Conservation (phyloP, 805 yeast species). For the Barnettozyma wickerhamii region DNA sequence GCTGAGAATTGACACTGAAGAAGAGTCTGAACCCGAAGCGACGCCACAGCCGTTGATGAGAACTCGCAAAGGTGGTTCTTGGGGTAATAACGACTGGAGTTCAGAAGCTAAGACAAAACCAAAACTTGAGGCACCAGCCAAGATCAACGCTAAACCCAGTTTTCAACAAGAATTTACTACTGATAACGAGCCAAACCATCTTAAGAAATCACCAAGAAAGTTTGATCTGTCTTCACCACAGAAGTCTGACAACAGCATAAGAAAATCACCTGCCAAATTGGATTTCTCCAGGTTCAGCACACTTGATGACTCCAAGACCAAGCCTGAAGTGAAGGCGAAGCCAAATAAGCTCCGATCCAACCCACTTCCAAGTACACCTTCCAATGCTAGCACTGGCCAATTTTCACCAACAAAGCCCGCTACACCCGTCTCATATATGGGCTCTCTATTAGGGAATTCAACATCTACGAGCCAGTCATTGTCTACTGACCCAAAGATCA, state of each 20-base stretch:
- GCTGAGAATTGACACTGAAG: not conserved
- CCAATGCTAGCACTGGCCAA: no score
- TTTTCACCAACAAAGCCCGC: no score
- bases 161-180: not conserved
- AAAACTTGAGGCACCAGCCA: slow-evolving; percentile 4
- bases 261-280: slow-evolving; percentile 19
- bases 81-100: slow-evolving; percentile 5
- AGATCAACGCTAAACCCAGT: not conserved
- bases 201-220: slow-evolving; percentile 15
- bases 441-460: no score
- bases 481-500: no score
- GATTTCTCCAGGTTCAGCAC: slow-evolving; percentile 5
- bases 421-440: no score
- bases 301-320: not conserved
- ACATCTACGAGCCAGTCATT: no score
- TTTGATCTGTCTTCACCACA: not conserved
- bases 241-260: slow-evolving; percentile 2
- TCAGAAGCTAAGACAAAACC: slow-evolving; percentile 10
- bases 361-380: no score
- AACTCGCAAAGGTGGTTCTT: slow-evolving; percentile 11
- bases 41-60: slow-evolving; percentile 4
- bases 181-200: not conserved
- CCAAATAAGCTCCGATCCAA: not conserved
- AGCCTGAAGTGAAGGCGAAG: slow-evolving; percentile 14
- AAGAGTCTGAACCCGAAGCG: not conserved